These are phyloP conservation scores for Cercospora sp. DNA, from an alignment of 2,329 filamentous ascomycete genomes.

Conservation along the genomic window DNA sequence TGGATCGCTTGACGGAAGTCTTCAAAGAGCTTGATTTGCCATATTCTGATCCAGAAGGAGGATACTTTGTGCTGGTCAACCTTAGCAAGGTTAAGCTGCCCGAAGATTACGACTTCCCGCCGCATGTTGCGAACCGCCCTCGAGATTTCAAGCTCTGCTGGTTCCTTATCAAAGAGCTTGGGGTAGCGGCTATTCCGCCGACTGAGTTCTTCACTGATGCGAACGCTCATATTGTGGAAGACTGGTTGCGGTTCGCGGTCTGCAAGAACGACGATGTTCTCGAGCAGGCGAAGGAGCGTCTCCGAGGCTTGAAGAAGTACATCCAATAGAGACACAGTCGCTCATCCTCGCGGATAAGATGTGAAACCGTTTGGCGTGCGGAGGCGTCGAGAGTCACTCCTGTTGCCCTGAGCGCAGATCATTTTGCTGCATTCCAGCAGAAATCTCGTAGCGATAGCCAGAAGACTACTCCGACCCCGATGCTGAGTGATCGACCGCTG, in stretches of 20 bases:
- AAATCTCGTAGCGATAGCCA: neutral
- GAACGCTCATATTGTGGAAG: conserved; percentile 82
- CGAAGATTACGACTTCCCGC: conserved; percentile 80
- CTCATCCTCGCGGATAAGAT: neutral
- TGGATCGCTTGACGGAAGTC: conserved; percentile 77
- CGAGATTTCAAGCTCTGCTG: conserved; percentile 92
- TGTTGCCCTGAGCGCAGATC: neutral
- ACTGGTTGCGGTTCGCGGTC: conserved; percentile 92
- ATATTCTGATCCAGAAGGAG: conserved; percentile 91
- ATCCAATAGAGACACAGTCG: conserved; percentile 37
- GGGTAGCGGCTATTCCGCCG: conserved; percentile 91
- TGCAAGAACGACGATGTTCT: conserved; percentile 88
- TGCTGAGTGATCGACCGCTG: conserved; percentile 1
- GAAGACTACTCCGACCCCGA: conserved; percentile 11
- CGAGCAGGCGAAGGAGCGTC: conserved; percentile 51
- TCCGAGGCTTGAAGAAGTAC: conserved; percentile 53
- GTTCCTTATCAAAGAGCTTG: conserved; percentile 96
- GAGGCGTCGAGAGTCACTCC: neutral
- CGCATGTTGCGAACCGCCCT: conserved; percentile 80
- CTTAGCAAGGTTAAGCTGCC: conserved; percentile 84
- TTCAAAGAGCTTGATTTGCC: conserved; percentile 52
- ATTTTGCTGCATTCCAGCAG: neutral
- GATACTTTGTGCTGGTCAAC: conserved; percentile 96
- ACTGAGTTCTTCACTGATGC: conserved; percentile 92
- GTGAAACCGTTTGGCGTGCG: neutral